Evolutionary conservation across 257 asterid species (phyloP), one percentile per base, ranked within the genome.

Genomic region (Gardenia jasminoides): DNA sequence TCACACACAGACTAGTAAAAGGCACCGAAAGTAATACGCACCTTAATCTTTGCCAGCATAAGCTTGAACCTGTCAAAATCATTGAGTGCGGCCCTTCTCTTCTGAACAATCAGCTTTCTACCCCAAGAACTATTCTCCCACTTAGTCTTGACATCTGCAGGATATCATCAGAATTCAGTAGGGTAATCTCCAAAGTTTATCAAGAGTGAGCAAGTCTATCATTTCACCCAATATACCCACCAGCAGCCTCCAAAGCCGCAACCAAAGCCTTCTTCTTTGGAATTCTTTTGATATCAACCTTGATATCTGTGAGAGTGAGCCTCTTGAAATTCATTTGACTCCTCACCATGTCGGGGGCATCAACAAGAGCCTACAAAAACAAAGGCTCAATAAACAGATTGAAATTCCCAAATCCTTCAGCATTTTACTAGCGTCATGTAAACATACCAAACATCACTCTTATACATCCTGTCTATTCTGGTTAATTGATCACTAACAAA

Each of bases 111-210:
- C 75, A 95, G 86, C 89, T 95, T 95, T 85, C 97, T 92, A 43
- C 97, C 99, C 99, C 99, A 95, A 17, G 98, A 90, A 79, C 98
- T 91, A 82, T 84, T 92, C 73, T 93, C 98, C 97, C 98, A 93
- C 80, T 92, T 95, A 56, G 85, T 89, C 85, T 90, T 93, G 61
- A 95, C 98, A 92, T 95, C 99, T 95, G 90, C 31, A 10, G 48
- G 26, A 6, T 1, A 74, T 22, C 17, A 62, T 36, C 70, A 22
- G 9, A 64, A 20, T 31, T 74, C 33, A 58, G 41, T 9, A 0
- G 26, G 26, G 19, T 20, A 67, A 56, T n/a, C 75, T 11, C 71
- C 0, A 66, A 0, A 50, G 0, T 58, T 58, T 58, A 48, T 64
- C 16, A 12, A 26, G 4, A 10, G 1, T 10, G 43, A 9, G 31